These are phyloP conservation scores for Cicer judaicum DNA, from an alignment of 306 rosid genomes.

Conservation along the genomic window DNA sequence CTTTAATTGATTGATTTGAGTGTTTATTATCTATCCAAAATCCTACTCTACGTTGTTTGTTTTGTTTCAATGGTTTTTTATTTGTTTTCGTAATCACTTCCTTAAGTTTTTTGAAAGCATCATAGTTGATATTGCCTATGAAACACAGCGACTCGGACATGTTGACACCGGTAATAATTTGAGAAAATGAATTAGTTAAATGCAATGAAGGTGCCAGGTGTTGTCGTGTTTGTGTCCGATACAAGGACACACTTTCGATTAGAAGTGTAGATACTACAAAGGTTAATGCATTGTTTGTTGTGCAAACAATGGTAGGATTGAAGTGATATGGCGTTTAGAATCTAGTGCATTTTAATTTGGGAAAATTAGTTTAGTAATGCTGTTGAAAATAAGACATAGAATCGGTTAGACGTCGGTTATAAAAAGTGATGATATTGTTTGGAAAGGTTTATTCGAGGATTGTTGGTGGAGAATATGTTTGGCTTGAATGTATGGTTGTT, in stretches of 20 bases:
- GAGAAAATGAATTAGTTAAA: too few species aligned
- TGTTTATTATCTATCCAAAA: background rate
- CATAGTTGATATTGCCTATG: background rate
- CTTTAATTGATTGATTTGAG: conserved; percentile 15
- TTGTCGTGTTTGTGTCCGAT: too few species aligned
- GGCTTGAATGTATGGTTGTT: too few species aligned
- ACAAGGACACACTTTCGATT: too few species aligned
- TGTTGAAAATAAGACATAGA: conserved; percentile 23
- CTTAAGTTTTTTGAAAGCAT: background rate
- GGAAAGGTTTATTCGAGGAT: background rate
- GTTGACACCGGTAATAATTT: too few species aligned
- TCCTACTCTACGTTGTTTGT: conserved; percentile 22
- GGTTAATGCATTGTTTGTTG: background rate
- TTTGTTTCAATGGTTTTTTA: conserved; percentile 14
- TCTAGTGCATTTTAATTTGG: conserved; percentile 13
- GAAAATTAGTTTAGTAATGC: conserved; percentile 29
- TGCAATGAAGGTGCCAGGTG: too few species aligned
- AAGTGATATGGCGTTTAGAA: conserved; percentile 18
- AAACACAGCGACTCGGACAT: too few species aligned
- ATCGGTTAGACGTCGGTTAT: conserved; percentile 4
- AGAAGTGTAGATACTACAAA: too few species aligned
- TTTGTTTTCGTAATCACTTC: conserved; percentile 13
- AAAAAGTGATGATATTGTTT: conserved; percentile 8
- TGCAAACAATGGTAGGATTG: conserved; percentile 27
- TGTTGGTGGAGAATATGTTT: background rate